Conservation (phyloP, 148 eudicot species). For the Camellia japonica region DNA sequence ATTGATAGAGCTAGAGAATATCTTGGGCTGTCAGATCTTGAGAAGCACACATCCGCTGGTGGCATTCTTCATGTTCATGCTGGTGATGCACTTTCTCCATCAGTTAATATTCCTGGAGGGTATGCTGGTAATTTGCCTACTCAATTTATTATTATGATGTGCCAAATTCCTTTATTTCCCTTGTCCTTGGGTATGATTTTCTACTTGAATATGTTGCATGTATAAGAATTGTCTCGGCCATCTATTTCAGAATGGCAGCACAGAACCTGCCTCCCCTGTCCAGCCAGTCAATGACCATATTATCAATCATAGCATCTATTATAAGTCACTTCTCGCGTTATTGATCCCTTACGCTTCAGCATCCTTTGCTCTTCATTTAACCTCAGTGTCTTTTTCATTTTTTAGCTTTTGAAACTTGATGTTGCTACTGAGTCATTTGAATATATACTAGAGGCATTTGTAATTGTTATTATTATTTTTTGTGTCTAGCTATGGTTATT, state of each 20-base stretch:
- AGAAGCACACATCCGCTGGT: constrained; percentile 47
- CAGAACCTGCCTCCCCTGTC: not conserved
- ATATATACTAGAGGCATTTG: not conserved
- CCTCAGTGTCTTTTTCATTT: not conserved
- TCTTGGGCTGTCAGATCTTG: constrained; percentile 66
- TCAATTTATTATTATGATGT: not conserved
- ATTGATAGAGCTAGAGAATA: constrained; percentile 63
- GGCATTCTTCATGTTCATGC: constrained; percentile 60
- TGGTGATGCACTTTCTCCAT: constrained; percentile 77
- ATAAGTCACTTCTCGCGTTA: not conserved
- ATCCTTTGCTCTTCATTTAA: not conserved
- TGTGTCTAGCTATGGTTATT: not conserved
- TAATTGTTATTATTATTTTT: not conserved
- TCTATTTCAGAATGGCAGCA: not conserved
- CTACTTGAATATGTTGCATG: not conserved
- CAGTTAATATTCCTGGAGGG: constrained; percentile 59
- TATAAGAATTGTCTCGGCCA: not conserved
- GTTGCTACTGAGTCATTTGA: not conserved
- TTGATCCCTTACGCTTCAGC: not conserved
- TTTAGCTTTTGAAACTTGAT: not conserved
- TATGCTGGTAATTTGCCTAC: constrained; percentile 53
- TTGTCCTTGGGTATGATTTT: not conserved
- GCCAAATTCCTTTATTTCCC: not conserved
- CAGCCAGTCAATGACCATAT: constrained; percentile 1
- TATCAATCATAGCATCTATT: not conserved